Base-by-base conservation (phyloP, 129 eudicot species). In the Helichrysum umbraculigerum region DNA sequence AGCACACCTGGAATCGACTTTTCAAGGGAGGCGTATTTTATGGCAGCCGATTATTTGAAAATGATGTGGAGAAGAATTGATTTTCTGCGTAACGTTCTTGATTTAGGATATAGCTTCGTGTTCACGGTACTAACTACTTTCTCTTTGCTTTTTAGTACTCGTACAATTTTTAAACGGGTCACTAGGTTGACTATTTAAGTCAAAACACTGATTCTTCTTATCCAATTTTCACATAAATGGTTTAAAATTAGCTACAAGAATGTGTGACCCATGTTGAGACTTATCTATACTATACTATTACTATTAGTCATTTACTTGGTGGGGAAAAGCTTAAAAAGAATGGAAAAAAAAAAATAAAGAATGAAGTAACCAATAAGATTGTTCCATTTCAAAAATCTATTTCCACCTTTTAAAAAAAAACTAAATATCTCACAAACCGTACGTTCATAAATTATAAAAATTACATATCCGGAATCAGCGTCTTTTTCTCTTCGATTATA, bases 41-140 rank as follows among this genome's bases (percentile, higher is more conserved):
- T 76, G 79, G 72, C 54, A 50, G 52, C 72, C 0, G 65, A 76
- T 21, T 76, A 76, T 76, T 32, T 76, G 72, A 76, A 76, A 58
- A 65, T 76, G 65, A 34, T 76, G 64, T 76, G 79, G 79, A 50
- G 65, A 64, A 51, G 54, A 76, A 76, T 76, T n/a, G 72, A 76
- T 44, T 76, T 76, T 47, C 79, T 76, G 21, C 35, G 66, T 22
- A 50, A 14, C 0, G 79, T 65, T 65, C 72, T 76, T 50, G 65
- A 51, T 33, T 65, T 76, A 64, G 79, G 79, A 41, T 76, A 76
- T 65, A 65, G 52, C 64, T 76, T 76, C 35, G 79, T 76, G 65
- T 76, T 76, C 79, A 64, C 79, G 79, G 73, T 76, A 65, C 63
- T 63, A 4, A 41, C 56, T 67, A 19, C 42, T 15, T 5, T 34